Percentiles rank a stretch among this genome's conserved stretches.
Conservation (phyloP, 2,329 filamentous ascomycete genomes). For the Lomentospora prolificans region DNA sequence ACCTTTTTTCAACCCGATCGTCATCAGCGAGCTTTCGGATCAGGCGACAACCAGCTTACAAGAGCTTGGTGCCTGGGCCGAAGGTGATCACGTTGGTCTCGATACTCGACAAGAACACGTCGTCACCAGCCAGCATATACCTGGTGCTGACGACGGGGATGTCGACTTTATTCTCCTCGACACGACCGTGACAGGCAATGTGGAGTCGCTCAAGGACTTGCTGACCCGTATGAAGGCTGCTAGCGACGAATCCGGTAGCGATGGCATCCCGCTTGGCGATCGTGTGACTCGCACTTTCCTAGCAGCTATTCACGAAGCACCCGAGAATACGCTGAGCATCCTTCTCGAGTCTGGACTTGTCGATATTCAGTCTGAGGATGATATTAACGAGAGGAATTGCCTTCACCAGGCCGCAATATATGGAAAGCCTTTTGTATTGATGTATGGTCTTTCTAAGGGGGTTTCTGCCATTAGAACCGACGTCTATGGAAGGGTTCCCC, state of each 20-base stretch:
- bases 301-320: conserved; percentile 77
- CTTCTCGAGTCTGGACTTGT: conserved; percentile 75
- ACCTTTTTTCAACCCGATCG: conserved; percentile 94
- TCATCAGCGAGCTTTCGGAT: conserved; percentile 93
- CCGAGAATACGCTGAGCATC: conserved; percentile 62
- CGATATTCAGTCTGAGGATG: conserved; percentile 86
- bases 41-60: conserved; percentile 94
- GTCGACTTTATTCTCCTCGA: conserved; percentile 82
- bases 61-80: conserved; percentile 92
- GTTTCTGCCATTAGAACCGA: conserved; percentile 76
- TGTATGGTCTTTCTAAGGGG: conserved; percentile 61
- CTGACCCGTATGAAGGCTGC: conserved; percentile 58
- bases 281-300: conserved; percentile 85
- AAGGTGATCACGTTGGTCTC: conserved; percentile 87
- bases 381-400: conserved; percentile 95
- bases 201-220: conserved; percentile 69
- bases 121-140: conserved; percentile 54
- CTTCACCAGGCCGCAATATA: conserved; percentile 96
- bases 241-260: conserved; percentile 43
- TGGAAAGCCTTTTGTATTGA: conserved; percentile 69
- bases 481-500: conserved; percentile 84
- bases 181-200: conserved; percentile 73
- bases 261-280: conserved; percentile 50
- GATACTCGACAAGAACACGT: conserved; percentile 52
- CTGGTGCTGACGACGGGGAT: conserved; percentile 78